Base-by-base conservation (phyloP, 2,329 filamentous ascomycete species). In the Sporothrix schenckii region DNA sequence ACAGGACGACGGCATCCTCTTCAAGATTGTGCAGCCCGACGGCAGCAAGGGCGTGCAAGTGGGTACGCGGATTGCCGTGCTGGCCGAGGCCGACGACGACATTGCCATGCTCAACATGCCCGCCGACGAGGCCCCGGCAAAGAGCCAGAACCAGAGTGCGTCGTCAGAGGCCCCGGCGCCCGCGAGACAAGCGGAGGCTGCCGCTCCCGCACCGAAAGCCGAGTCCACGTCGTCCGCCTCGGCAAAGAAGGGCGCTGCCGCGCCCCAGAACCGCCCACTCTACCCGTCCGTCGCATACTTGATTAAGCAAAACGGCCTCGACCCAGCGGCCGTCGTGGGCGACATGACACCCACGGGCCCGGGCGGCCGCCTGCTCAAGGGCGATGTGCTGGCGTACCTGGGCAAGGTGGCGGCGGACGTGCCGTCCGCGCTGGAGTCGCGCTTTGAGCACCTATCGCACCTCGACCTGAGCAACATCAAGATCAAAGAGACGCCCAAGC, bases 381-480 rank as follows among this genome's bases (percentile, higher is more conserved):
- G 95, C 70, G 95, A 99, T 78, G 91, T 99, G 7, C 88, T 99
- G 69, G 94, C 93, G 63, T 95, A 94, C 80, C 81, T 98, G 19
- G 95, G 95, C 73, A 84, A 86, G 75, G 92, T 97, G 77, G 84
- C 90, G 72, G 83, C 89, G 73, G 85, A 89, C 71, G 91, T 92
- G 75, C 91, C 94, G 1, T 85, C 87, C 27, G 84, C 88, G 72
- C 86, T 93, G 75, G 91, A 92, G 69, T 83, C 86, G 71, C 89
- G 88, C 68, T 90, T 97, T 77, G 84, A 88, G 72, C 90, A 93
- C 80, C 88, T 95, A 65, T 83, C 87, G 54, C 93, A 96, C 80
- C 88, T 99, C 68, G 94, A 99, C 79, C 88, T 99, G 30, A 95
- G 91, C 83, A 97, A 98, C 83, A 94, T 98, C 83, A 96, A 97